A percentile compares a stretch with the other conserved stretches of the same genome.
These are phyloP conservation scores for Lactifluus volemus DNA, from an alignment of 768 basidiomycete genomes.

Conservation along the genomic window DNA sequence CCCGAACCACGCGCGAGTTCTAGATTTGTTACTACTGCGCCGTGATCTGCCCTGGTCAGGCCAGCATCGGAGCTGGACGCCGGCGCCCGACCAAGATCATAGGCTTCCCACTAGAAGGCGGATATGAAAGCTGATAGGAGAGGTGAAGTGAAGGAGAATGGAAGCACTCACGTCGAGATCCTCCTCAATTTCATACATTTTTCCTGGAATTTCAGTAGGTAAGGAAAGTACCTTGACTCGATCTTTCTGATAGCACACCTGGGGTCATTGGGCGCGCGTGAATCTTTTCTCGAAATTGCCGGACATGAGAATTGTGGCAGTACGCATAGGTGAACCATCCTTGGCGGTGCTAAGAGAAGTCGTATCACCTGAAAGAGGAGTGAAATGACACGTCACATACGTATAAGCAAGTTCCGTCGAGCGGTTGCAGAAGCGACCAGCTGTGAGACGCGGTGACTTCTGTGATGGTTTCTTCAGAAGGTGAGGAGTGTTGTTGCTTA, in stretches of 20 bases:
- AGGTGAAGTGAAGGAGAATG: conserved; percentile 18
- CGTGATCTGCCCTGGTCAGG: conserved; percentile 55
- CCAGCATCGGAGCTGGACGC: conserved; percentile 49
- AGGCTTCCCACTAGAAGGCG: conserved; percentile 56
- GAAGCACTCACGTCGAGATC: conserved; percentile 62
- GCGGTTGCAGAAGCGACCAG: conserved; percentile 75
- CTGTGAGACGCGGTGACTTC: conserved; percentile 63
- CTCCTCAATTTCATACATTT: conserved; percentile 71
- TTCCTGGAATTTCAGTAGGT: conserved; percentile 30
- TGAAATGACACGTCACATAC: conserved; percentile 40
- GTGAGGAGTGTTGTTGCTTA: conserved; percentile 35
- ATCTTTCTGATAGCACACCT: conserved; percentile 36
- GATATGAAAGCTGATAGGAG: conserved; percentile 17
- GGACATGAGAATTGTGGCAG: conserved; percentile 90
- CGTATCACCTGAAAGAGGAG: conserved; percentile 19
- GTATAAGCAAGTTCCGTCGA: conserved; percentile 77
- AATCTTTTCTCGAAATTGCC: conserved; percentile 85
- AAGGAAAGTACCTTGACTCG: conserved; percentile 5
- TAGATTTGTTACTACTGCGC: conserved; percentile 57
- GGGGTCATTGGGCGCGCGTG: conserved; percentile 55
- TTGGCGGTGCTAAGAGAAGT: conserved; percentile 57
- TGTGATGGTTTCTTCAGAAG: conserved; percentile 46
- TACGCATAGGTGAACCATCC: conserved; percentile 98
- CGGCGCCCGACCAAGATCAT: conserved; percentile 68
- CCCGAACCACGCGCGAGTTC: conserved; percentile 74